These are phyloP conservation scores for Solanum commersonii DNA, from an alignment of 257 asterid genomes.

Conservation along the genomic window DNA sequence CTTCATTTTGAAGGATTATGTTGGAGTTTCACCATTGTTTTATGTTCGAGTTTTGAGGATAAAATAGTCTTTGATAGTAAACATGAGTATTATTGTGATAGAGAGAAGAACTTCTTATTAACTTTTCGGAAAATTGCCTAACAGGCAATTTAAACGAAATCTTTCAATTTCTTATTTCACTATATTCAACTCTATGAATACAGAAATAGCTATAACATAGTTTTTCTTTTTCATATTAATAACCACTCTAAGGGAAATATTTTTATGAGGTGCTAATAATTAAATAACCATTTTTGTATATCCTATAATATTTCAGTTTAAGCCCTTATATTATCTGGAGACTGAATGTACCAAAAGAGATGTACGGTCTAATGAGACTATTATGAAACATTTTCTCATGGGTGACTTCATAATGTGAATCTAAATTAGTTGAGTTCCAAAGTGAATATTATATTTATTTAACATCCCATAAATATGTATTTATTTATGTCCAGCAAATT, in stretches of 20 bases:
- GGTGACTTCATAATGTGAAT: neutral
- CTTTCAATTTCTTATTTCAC: too few species aligned
- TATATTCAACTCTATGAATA: neutral
- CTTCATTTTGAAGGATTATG: neutral
- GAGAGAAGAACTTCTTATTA: neutral
- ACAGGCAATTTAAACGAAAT: rapidly evolving
- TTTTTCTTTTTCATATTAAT: neutral
- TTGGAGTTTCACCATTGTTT: neutral
- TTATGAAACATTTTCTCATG: neutral
- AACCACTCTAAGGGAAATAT: neutral
- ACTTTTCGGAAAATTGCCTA: too few species aligned
- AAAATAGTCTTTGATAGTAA: neutral
- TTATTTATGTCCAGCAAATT: neutral
- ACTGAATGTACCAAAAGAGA: neutral
- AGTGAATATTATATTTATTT: neutral
- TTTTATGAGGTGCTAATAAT: neutral
- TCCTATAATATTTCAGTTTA: neutral
- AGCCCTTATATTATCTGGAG: neutral
- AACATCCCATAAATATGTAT: neutral
- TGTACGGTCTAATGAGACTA: neutral
- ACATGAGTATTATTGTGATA: neutral
- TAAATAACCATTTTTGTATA: neutral
- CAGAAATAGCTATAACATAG: neutral
- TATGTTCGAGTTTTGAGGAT: neutral
- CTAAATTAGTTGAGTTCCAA: neutral